Conservation (phyloP, 306 rosid genomes). For the Quercus robur region DNA sequence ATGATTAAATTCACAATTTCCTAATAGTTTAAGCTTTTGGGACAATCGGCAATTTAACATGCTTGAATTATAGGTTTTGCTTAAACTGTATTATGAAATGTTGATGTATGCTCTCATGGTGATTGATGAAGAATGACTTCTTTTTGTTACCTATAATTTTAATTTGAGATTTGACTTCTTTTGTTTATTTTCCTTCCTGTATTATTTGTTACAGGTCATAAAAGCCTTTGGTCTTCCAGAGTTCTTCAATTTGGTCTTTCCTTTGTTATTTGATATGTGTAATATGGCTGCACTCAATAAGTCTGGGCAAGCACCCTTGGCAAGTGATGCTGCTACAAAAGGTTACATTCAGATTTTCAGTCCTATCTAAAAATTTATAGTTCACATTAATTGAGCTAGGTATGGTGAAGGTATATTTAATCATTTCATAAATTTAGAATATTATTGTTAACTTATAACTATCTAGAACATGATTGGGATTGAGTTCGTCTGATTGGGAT, state of each 20-base stretch:
- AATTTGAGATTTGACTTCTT: neutral
- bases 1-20: too few species aligned
- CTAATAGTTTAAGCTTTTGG: too few species aligned
- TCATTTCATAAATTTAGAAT: neutral
- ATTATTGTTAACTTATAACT: neutral
- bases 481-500: neutral
- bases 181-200: slow-evolving; percentile 11
- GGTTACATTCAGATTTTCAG: slow-evolving; percentile 39
- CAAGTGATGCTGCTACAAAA: slow-evolving; percentile 47
- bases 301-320: slow-evolving; percentile 47
- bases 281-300: slow-evolving; percentile 34
- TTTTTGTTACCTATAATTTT: neutral
- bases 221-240: slow-evolving; percentile 81
- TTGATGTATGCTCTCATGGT: neutral
- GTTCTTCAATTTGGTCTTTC: slow-evolving; percentile 66
- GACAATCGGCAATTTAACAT: neutral
- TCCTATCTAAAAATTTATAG: neutral
- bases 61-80: neutral
- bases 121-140: neutral
- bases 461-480: neutral
- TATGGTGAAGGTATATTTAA: neutral
- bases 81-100: neutral
- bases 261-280: slow-evolving; percentile 61
- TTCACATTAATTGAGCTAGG: neutral
- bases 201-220: slow-evolving; percentile 60